Percentiles rank a stretch among this genome's conserved stretches.
These are phyloP conservation scores for Candida khao-thaluensis DNA, from an alignment of 805 yeast genomes.

Conservation along the genomic window DNA sequence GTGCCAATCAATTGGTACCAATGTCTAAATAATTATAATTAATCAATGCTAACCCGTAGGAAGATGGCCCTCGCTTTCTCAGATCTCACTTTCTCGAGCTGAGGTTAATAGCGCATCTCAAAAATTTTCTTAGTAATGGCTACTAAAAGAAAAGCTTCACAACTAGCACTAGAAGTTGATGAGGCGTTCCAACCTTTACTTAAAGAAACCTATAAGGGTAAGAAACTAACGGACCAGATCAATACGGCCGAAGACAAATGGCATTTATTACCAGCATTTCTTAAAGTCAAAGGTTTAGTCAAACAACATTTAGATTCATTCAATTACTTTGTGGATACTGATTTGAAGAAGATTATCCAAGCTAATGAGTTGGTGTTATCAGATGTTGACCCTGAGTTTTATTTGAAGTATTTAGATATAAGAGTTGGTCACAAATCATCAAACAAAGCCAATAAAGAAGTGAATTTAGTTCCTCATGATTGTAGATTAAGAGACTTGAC, in stretches of 20 bases:
- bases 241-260: conserved; percentile 94
- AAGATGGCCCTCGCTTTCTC: no score
- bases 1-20: no score
- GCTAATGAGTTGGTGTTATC: conserved; percentile 88
- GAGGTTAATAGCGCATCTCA: conserved; percentile 4
- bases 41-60: no score
- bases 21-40: no score
- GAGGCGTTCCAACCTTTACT: conserved; percentile 74
- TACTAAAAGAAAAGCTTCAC: conserved; percentile 15
- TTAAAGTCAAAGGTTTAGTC: conserved; percentile 92
- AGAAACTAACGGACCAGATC: conserved; percentile 80
- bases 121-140: conserved; percentile 13
- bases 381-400: conserved; percentile 97
- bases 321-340: conserved; percentile 92
- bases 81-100: no score
- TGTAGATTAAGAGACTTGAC: conserved; percentile 93
- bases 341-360: conserved; percentile 83
- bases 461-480: conserved; percentile 84
- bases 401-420: conserved; percentile 87
- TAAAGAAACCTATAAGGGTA: conserved; percentile 83
- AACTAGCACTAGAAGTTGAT: conserved; percentile 28
- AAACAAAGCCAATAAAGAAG: conserved; percentile 51
- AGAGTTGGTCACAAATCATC: conserved; percentile 81
- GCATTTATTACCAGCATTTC: conserved; percentile 93
- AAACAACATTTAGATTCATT: conserved; percentile 98